Conservation (phyloP, 2,329 filamentous ascomycete genomes). For the Sclerotinia nivalis region DNA sequence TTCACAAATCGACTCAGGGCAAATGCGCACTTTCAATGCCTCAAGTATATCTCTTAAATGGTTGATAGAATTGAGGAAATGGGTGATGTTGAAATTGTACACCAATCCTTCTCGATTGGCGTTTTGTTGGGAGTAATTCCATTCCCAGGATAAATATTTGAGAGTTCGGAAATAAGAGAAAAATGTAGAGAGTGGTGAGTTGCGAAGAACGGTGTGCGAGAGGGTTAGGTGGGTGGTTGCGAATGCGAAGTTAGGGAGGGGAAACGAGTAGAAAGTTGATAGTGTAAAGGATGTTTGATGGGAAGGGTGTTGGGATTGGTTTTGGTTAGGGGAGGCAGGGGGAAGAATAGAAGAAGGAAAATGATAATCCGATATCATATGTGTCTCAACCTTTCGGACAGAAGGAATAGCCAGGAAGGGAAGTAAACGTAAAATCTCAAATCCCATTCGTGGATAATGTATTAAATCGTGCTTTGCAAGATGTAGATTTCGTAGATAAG, state of each 20-base stretch:
- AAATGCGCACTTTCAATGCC: neutral
- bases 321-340: neutral
- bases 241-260: constrained; percentile 15
- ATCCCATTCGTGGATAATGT: constrained; percentile 17
- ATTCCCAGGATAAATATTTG: constrained; percentile 9
- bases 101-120: neutral
- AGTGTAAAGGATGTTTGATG: neutral
- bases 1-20: neutral
- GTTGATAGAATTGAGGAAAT: neutral
- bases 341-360: neutral
- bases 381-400: constrained; percentile 1
- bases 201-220: constrained; percentile 5
- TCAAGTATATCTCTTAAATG: neutral
- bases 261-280: neutral
- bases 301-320: neutral
- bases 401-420: constrained; percentile 17
- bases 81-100: neutral
- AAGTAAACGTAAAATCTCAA: constrained; percentile 14
- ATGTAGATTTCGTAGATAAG: neutral
- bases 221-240: constrained; percentile 6
- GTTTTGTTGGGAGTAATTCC: neutral
- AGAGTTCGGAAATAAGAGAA: constrained; percentile 7
- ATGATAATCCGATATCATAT: constrained; percentile 22
- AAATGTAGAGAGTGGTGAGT: neutral
- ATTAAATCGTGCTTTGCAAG: constrained; percentile 17